These are phyloP conservation scores for Capronia coronata DNA, from an alignment of 2,329 filamentous ascomycete species.

Conservation along the genomic window DNA sequence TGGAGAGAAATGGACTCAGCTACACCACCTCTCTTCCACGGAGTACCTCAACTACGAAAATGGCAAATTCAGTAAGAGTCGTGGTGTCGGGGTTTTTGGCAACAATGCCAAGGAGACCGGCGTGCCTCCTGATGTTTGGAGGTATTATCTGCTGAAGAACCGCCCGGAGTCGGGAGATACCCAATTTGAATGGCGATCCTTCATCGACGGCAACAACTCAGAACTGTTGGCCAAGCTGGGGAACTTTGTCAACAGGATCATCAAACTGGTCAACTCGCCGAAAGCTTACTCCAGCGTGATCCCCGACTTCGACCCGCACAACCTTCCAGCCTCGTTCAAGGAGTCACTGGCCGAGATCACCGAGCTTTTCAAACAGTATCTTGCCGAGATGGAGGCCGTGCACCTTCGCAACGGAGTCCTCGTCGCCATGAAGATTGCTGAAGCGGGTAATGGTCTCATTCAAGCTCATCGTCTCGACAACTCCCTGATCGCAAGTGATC, in stretches of 20 bases:
- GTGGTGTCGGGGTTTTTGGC: conserved; percentile 84
- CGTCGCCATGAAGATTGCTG: conserved; percentile 52
- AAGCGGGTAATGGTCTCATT: conserved; percentile 54
- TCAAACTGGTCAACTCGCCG: conserved; percentile 65
- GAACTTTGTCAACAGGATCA: conserved; percentile 66
- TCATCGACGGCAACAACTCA: conserved; percentile 80
- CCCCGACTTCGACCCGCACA: conserved; percentile 49
- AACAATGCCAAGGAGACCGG: conserved; percentile 83
- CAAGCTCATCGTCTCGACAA: conserved; percentile 59
- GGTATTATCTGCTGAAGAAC: conserved; percentile 81
- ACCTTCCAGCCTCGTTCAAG: conserved; percentile 37
- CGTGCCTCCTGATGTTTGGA: conserved; percentile 79
- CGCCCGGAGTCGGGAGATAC: conserved; percentile 80
- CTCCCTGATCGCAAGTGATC: conserved; percentile 53
- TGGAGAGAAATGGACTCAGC: conserved; percentile 77
- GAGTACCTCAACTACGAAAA: conserved; percentile 85
- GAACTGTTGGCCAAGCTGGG: conserved; percentile 69
- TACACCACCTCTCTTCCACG: conserved; percentile 80
- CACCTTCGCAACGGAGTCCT: conserved; percentile 52
- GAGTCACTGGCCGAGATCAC: conserved; percentile 45
- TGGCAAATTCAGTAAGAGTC: conserved; percentile 88
- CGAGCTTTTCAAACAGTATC: conserved; percentile 49
- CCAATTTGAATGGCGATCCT: conserved; percentile 82
- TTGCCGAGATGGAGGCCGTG: conserved; percentile 53
- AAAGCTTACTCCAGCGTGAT: conserved; percentile 64